Base-by-base conservation (phyloP, 768 basidiomycete species). In the Tulasnella sp. region DNA sequence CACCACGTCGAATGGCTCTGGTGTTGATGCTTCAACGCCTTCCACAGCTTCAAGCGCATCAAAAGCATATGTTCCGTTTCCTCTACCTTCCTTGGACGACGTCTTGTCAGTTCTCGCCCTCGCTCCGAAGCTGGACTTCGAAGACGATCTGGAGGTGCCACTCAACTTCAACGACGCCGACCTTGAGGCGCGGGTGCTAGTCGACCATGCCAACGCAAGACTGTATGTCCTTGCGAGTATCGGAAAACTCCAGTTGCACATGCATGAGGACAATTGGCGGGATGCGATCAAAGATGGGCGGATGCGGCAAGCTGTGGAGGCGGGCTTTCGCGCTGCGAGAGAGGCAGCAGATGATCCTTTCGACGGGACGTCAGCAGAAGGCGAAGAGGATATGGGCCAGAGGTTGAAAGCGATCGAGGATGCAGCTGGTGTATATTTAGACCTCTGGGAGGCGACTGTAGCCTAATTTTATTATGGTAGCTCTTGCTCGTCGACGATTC, bases 371-470 rank as follows among this genome's bases (percentile, higher is more conserved):
- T 37, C 28, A 28, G 6, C 6, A 16, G 64, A 37, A 28, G 34
- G 28, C 64, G 64, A 69, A 12, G 64, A 28, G 3, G 54, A 54
- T 54, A 24, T 7, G 24, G 14, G 14, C 14, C 28, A 28, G 28
- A 69, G 34, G 64, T 37, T 69, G 64, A 69, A 69, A 69, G 64
- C 31, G 31, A 28, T 69, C 37, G 64, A 69, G 12, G 64, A 69
- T 69, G 31, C 64, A 69, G 64, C 64, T 69, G 64, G 64, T 20
- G 64, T 69, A 69, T 69, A 31, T 37, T 18, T 69, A 69, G 64
- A 69, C 18, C 64, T 69, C 34, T 69, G 64, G 64, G 31, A 69
- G 28, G 28, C 64, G 18, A 37, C 12, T 37, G 31, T 34, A 28
- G 64, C 34, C 5, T 69, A 69, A 69, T 16, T 24, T 28, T 18